Conservation (phyloP, 2,329 filamentous ascomycete genomes). For the Xylariaceae sp. region DNA sequence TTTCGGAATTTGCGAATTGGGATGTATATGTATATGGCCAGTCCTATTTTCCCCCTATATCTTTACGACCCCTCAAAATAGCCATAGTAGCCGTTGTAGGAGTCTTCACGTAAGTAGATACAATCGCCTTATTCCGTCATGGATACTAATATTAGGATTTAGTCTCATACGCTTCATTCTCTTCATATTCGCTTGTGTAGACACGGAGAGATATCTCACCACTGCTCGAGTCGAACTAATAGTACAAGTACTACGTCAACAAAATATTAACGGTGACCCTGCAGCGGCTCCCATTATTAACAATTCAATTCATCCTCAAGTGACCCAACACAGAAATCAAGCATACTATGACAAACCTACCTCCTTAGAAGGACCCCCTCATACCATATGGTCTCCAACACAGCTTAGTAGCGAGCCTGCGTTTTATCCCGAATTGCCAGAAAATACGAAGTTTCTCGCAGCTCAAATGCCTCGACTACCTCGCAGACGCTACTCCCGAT, state of each 20-base stretch:
- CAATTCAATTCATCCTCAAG: slow-evolving; percentile 4
- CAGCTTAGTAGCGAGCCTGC: not conserved
- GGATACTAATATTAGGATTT: not conserved
- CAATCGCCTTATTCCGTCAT: not conserved
- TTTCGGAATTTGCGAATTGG: too few species aligned
- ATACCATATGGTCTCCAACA: not conserved
- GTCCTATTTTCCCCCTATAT: too few species aligned
- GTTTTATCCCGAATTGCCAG: slow-evolving; percentile 15
- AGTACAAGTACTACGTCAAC: slow-evolving; percentile 18
- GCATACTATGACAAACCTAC: too few species aligned
- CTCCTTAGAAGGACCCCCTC: not conserved
- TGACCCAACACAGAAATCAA: too few species aligned
- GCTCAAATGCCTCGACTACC: too few species aligned
- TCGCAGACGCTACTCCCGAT: not conserved
- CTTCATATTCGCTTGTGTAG: slow-evolving; percentile 20
- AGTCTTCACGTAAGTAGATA: slow-evolving; percentile 13
- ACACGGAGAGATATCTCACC: slow-evolving; percentile 19
- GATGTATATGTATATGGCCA: too few species aligned
- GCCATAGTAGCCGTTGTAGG: slow-evolving; percentile 1
- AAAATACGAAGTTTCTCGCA: slow-evolving; percentile 22
- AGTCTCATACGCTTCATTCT: slow-evolving; percentile 19
- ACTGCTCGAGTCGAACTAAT: slow-evolving; percentile 15
- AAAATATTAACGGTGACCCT: slow-evolving; percentile 14
- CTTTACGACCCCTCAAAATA: not conserved
- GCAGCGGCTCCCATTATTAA: slow-evolving; percentile 2